phyloP scores from a whole-genome alignment of 192 early-diverging fungal genomes.

The Entomortierella beljakovae region DNA sequence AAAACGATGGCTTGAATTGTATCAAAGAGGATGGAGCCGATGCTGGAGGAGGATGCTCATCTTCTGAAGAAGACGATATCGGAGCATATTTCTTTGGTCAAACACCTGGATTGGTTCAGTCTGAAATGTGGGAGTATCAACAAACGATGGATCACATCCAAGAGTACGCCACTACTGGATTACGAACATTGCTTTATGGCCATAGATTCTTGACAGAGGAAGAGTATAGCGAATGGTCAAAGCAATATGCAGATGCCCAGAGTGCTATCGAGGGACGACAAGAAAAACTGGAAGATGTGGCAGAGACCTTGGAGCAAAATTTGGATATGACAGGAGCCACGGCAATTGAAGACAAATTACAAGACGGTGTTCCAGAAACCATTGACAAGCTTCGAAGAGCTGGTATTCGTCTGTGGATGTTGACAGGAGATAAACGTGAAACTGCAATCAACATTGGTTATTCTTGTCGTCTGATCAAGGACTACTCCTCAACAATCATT shows the following conservation, averaged over 20 bases:
- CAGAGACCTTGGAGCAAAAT: constrained; percentile 80
- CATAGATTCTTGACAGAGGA: constrained; percentile 71
- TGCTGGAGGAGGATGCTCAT: neutral
- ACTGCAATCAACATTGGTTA: constrained; percentile 94
- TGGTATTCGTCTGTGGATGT: constrained; percentile 89
- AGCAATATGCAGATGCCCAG: constrained; percentile 76
- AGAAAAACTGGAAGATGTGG: constrained; percentile 63
- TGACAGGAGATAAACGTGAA: constrained; percentile 93
- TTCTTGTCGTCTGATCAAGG: constrained; percentile 75
- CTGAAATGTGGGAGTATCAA: constrained; percentile 67
- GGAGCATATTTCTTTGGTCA: constrained; percentile 50
- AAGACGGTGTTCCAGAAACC: constrained; percentile 87
- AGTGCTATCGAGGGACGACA: constrained; percentile 73
- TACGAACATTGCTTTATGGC: constrained; percentile 86
- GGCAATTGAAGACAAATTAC: constrained; percentile 92
- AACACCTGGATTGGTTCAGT: constrained; percentile 41
- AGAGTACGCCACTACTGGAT: constrained; percentile 79
- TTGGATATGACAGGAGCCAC: constrained; percentile 84
- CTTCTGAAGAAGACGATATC: constrained; percentile 20
- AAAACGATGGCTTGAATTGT: neutral
- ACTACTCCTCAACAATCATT: constrained; percentile 60
- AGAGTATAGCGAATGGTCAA: constrained; percentile 77
- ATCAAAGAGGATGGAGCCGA: neutral
- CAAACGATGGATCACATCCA: constrained; percentile 74
- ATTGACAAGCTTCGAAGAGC: constrained; percentile 82